Evolutionary conservation across 495 filamentous ascomycete genomes (phyloP), one percentile per base, ranked within the genome.

Genomic region (Lasiosphaeris hirsuta): DNA sequence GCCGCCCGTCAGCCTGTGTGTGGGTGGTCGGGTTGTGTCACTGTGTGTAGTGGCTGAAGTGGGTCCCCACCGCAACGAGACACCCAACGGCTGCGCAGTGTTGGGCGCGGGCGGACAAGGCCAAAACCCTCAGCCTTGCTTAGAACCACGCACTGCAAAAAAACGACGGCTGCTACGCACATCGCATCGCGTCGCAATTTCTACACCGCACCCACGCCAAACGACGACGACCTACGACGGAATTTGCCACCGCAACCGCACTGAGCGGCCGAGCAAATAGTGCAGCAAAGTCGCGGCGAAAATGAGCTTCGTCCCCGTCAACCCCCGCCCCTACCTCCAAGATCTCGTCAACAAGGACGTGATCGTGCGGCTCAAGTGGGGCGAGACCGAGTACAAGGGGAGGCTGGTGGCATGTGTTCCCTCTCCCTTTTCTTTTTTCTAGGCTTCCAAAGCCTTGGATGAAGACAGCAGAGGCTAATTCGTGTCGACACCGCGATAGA

Each of bases 331-430:
- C 41, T 70, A 69, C 52, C 68, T 70, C 4, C 69, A 66, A 51
- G 68, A 70, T 43, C 64, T 69, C 23, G 87, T 98, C 78, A 89
- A 95, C 78, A 84, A 91, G 71, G 84, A 92, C 69, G 83, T 98
- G 67, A 78, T 93, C 53, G 86, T 98, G 42, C 89, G 91, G 63
- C 84, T 98, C 33, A 98, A 98, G 81, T 98, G 94, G 94, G 91
- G 90, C 63, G 86, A 96, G 69, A 94, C 90, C 35, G 95, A 97
- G 75, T 98, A 97, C 82, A 90, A 90, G 69, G 94, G 94, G 62
- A 83, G 81, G 43, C 83, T 98, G 53, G 90, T 97, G 63, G 75
- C 73, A 56, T 35, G 69, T 66, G 47, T 44, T 59, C 14, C 15
- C 23, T 30, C 23, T 45, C 40, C 33, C 18, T 43, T 45, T 15